A percentile compares a stretch with the other conserved stretches of the same genome.
phyloP scores from a whole-genome alignment of 2,329 filamentous ascomycete species.

The Clonostachys rosea region DNA sequence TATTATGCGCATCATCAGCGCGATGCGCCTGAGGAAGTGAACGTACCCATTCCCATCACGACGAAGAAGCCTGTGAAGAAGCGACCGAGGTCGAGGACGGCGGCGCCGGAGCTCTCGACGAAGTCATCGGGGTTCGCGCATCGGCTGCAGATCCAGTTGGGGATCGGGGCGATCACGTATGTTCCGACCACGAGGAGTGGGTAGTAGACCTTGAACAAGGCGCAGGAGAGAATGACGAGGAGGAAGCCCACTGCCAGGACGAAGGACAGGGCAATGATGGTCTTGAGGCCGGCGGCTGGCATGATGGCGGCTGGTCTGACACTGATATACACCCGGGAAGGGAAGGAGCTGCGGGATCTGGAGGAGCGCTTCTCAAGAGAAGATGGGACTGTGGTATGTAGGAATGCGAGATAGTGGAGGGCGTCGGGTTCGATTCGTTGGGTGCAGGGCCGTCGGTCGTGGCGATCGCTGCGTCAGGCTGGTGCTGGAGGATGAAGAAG shows the following conservation, averaged over 20 bases:
- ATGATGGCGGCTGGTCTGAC: slow-evolving; percentile 30
- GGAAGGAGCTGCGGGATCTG: slow-evolving; percentile 1
- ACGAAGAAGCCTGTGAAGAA: slow-evolving; percentile 96
- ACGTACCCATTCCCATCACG: slow-evolving; percentile 93
- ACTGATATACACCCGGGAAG: slow-evolving; percentile 1
- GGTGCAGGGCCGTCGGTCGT: neutral
- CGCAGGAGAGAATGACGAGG: slow-evolving; percentile 96
- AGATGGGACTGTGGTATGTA: too few species aligned
- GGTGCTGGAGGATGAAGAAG: slow-evolving; percentile 2
- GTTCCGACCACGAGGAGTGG: slow-evolving; percentile 93
- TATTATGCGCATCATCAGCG: neutral
- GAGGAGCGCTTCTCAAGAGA: too few species aligned
- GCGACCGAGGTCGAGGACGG: slow-evolving; percentile 85
- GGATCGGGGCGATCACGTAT: slow-evolving; percentile 87
- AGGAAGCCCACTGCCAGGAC: slow-evolving; percentile 98
- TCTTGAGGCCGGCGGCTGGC: slow-evolving; percentile 88
- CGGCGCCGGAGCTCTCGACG: slow-evolving; percentile 76
- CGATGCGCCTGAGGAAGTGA: neutral
- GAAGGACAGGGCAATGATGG: slow-evolving; percentile 98
- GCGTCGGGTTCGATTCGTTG: neutral
- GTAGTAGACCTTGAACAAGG: slow-evolving; percentile 91
- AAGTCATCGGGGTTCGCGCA: slow-evolving; percentile 94
- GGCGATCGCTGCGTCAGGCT: neutral
- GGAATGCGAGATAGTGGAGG: neutral
- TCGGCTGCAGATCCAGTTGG: slow-evolving; percentile 92